Base-by-base conservation (phyloP, 441 rosid species). In the Isatis lusitanica region DNA sequence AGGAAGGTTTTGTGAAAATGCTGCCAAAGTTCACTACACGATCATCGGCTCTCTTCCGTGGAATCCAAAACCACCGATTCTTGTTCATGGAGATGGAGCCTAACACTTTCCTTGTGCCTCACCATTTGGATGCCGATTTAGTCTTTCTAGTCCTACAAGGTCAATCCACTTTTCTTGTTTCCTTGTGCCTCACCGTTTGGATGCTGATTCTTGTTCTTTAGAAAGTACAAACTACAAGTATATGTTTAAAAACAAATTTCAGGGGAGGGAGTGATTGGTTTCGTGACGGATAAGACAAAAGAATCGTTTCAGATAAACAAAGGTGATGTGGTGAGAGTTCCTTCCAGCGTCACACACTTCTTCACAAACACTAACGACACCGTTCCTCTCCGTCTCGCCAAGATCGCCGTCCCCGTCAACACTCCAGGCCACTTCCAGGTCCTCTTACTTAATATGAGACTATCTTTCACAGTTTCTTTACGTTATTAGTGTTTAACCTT, bases 41-140 rank as follows among this genome's bases (percentile, higher is more conserved):
- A 6, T 82, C 88, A 50, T 60, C 66, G 2, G 52, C 31, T 18
- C 79, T 83, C 28, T 85, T 84, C 18, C 74, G 74, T 10, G 87
- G 86, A 30, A 74, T 91, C 8, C 75, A 84, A 9, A 82, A 89
- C 55, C 83, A 77, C 67, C 80, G 85, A 0, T 61, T 86, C n/a
- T 43, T 74, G 13, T 12, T 78, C 0, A 16, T 83, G 13, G 83
- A 84, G 79, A 87, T 79, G 33, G 70, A 82, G 60, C 88, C 91
- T 18, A 73, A 55, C 55, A 85, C 88, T 21, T 82, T 88, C 62
- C 40, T 80, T 28, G 55, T 82, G 13, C 96, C 94, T 12, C 86
- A 79, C 35, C 90, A 85, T 59, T 16, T 9, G 2, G 90, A 90
- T 77, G 81, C 85, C 0, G 87, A 85, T 24, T 31, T 40, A 7